Percentiles rank a stretch among this genome's conserved stretches.
Evolutionary conservation across 1,139 yeast genomes (phyloP).

Genomic region (Neolecta irregularis): DNA sequence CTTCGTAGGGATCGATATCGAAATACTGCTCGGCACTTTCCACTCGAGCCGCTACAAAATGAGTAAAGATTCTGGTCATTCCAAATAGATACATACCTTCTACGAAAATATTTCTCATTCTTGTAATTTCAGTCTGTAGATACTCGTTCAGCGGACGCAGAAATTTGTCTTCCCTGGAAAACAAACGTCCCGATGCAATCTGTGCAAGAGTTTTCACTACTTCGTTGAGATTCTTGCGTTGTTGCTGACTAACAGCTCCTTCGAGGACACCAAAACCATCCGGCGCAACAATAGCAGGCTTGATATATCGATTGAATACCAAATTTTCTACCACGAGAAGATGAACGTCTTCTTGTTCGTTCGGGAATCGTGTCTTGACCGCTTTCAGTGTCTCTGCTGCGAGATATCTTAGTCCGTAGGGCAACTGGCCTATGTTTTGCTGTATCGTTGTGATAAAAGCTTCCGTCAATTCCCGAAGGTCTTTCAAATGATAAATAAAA

Average conservation of each 20-base stretch:
- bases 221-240: conserved; percentile 40
- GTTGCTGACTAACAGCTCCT: conserved; percentile 21
- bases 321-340: conserved; percentile 56
- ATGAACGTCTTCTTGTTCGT: conserved; percentile 32
- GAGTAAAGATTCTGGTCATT: background rate
- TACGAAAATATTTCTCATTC: conserved; percentile 32
- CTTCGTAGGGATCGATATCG: conserved; percentile 52
- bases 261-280: conserved; percentile 45
- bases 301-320: conserved; percentile 45
- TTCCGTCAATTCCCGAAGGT: conserved; percentile 54
- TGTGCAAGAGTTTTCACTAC: conserved; percentile 50
- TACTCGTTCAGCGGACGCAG: conserved; percentile 70
- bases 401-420: conserved; percentile 45
- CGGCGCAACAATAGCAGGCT: conserved; percentile 53
- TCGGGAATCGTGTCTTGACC: conserved; percentile 35
- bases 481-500: conserved; percentile 61
- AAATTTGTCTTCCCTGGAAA: conserved; percentile 46
- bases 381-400: conserved; percentile 28
- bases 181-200: conserved; percentile 50
- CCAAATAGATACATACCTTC: conserved; percentile 15
- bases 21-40: conserved; percentile 46
- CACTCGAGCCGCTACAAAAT: conserved; percentile 33
- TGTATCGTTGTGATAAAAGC: conserved; percentile 38
- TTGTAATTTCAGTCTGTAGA: conserved; percentile 36
- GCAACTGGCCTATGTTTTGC: conserved; percentile 34